These are phyloP conservation scores for Diddensiella caesifluorescens DNA, from an alignment of 805 yeast species.

Conservation along the genomic window DNA sequence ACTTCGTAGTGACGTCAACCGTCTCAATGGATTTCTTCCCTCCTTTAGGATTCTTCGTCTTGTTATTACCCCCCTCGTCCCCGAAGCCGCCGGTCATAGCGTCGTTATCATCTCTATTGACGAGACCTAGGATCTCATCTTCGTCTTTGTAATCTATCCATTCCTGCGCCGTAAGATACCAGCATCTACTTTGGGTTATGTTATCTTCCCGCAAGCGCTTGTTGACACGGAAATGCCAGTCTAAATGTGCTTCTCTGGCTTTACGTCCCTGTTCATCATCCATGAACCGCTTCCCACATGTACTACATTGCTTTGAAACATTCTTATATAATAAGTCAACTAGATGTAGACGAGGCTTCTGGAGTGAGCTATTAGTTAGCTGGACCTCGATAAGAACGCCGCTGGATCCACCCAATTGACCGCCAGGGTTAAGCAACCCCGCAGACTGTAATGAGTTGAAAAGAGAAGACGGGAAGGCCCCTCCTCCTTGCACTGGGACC, in stretches of 20 bases:
- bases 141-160: conserved; percentile 73
- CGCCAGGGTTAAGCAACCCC: conserved; percentile 22
- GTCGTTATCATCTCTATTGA: conserved; percentile 18
- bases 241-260: conserved; percentile 64
- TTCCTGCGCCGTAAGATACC: conserved; percentile 69
- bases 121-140: conserved; percentile 45
- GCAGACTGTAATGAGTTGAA: conserved; percentile 26
- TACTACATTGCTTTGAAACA: conserved; percentile 75
- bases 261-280: conserved; percentile 50
- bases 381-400: conserved; percentile 23
- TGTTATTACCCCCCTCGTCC: conserved; percentile 15
- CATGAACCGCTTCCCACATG: conserved; percentile 83
- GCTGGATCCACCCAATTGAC: conserved; percentile 1
- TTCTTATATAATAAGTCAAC: conserved; percentile 45
- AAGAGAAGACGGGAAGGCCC: conserved; percentile 11
- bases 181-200: conserved; percentile 62
- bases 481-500: not conserved
- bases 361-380: conserved; percentile 29
- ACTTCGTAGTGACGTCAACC: conserved; percentile 38
- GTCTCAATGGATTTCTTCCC: conserved; percentile 17
- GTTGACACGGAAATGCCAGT: conserved; percentile 94
- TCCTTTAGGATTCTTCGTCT: conserved; percentile 8
- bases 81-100: conserved; percentile 18
- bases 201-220: conserved; percentile 53
- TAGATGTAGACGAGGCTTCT: conserved; percentile 30